Conservation (phyloP, 768 basidiomycete species). For the Omphalotus guepiniiformis region DNA sequence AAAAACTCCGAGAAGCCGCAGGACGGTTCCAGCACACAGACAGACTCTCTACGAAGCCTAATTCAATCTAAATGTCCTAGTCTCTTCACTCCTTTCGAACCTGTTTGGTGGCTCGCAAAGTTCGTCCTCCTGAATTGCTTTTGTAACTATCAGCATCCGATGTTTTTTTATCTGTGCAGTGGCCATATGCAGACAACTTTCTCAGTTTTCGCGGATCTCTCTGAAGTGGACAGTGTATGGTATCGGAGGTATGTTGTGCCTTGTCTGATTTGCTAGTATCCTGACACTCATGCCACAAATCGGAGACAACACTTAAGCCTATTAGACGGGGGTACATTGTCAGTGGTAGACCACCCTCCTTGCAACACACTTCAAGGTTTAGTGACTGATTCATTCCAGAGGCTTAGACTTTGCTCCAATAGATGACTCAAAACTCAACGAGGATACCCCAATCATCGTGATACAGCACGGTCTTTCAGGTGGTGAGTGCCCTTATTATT, state of each 20-base stretch:
- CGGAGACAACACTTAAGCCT: constrained; percentile 44
- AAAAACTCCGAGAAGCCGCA: background rate
- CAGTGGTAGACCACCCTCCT: constrained; percentile 18
- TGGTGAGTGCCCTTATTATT: constrained; percentile 26
- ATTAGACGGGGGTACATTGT: constrained; percentile 66
- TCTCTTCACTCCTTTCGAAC: constrained; percentile 8
- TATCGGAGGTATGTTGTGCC: constrained; percentile 45
- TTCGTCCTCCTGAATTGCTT: background rate
- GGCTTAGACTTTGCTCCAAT: constrained; percentile 64
- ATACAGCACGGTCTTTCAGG: constrained; percentile 56
- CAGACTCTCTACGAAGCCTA: constrained; percentile 1
- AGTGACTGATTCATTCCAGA: constrained; percentile 27
- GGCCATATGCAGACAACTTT: constrained; percentile 65
- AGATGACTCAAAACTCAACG: constrained; percentile 30
- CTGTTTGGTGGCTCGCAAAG: constrained; percentile 8
- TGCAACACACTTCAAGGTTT: background rate
- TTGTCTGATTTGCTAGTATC: background rate
- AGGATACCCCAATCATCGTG: constrained; percentile 50
- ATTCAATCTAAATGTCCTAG: constrained; percentile 5
- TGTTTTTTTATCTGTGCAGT: constrained; percentile 24
- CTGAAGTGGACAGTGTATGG: constrained; percentile 47
- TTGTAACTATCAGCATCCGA: too few relatives aligned
- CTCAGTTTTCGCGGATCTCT: constrained; percentile 57
- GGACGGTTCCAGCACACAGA: background rate
- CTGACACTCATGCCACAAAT: background rate